Evolutionary conservation across 176 grass and related monocot genomes (phyloP), one percentile per base, ranked within the genome.

Genomic region (Oryza glumipatula): DNA sequence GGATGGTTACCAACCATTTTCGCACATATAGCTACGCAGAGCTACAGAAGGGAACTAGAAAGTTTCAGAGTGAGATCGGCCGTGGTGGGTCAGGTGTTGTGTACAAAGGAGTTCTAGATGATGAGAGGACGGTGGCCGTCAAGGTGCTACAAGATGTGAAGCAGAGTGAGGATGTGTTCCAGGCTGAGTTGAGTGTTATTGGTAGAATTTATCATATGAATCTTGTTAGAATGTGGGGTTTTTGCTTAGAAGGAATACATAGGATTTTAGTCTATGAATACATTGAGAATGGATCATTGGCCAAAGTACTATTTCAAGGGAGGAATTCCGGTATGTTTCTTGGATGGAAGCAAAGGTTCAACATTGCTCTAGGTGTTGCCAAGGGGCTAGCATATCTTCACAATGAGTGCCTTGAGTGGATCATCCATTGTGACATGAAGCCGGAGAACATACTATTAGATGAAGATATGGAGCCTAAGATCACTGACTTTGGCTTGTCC

Each of bases 51-150:
- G 89, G 89, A 17, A 91, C 92, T 2, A 24, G 19, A 33, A 86
- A 87, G 74, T 91, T 94, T 47, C 54, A 48, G 1, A 17, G 74
- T 49, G 66, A 65, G 58, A 44, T 91, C 54, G 88, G 88, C 2
- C 54, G 68, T 28, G 92, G 92, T 15, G 77, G 88, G 7, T 94
- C 92, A 1, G 85, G 85, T 12, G 41, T 85, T 0, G 88, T 90
- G 5, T 93, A 93, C 67, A 90, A 88, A 16, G 91, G 88, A 9
- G 1, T 79, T 73, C 60, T 91, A n/a, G 85, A 73, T 0, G 72
- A 91, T 1, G 60, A 22, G 15, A 79, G 86, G 82, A 39, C 56
- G 0, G 86, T 86, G 12, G 88, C 92, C 0, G 82, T 94, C 47
- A 94, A 91, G 78, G 82, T 74, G 67, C 78, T 91, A 13, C 47